A percentile compares a stretch with the other conserved stretches of the same genome.
Conservation (phyloP, 805 yeast genomes). For the Ogataea minuta region DNA sequence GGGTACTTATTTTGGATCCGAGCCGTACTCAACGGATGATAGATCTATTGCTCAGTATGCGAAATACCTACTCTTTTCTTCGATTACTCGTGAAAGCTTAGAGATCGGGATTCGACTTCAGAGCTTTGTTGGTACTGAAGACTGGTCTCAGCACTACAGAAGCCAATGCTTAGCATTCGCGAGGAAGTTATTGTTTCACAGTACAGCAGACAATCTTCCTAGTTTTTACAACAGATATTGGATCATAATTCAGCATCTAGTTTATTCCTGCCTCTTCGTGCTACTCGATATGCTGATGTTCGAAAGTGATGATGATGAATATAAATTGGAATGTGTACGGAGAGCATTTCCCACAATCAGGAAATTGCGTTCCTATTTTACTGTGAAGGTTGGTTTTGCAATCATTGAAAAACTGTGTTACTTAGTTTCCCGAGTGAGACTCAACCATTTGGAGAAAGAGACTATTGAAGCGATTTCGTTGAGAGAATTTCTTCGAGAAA, state of each 20-base stretch:
- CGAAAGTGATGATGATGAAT: constrained; percentile 22
- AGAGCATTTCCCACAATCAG: constrained; percentile 21
- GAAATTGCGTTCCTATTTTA: constrained; percentile 21
- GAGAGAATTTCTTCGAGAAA: constrained; percentile 18
- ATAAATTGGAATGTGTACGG: constrained; percentile 17
- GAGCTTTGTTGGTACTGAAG: constrained; percentile 19
- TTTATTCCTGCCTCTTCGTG: constrained; percentile 27
- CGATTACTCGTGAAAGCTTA: constrained; percentile 25
- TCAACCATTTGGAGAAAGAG: constrained; percentile 11
- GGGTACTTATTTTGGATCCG: constrained; percentile 12
- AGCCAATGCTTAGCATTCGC: constrained; percentile 22
- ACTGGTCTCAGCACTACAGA: constrained; percentile 23
- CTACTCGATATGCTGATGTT: constrained; percentile 28
- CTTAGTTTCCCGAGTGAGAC: constrained; percentile 21
- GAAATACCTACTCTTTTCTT: constrained; percentile 23
- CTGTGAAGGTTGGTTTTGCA: constrained; percentile 28
- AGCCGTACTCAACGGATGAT: constrained; percentile 1
- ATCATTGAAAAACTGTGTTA: constrained; percentile 26
- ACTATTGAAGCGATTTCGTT: constrained; percentile 22
- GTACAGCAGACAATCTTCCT: constrained; percentile 19
- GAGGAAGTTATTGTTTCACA: constrained; percentile 18
- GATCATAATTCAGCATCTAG: constrained; percentile 29
- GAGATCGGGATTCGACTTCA: constrained; percentile 25
- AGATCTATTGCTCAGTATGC: constrained; percentile 21
- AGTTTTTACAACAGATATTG: constrained; percentile 25